phyloP scores from a whole-genome alignment of 768 basidiomycete species.

The Calocybe indica region DNA sequence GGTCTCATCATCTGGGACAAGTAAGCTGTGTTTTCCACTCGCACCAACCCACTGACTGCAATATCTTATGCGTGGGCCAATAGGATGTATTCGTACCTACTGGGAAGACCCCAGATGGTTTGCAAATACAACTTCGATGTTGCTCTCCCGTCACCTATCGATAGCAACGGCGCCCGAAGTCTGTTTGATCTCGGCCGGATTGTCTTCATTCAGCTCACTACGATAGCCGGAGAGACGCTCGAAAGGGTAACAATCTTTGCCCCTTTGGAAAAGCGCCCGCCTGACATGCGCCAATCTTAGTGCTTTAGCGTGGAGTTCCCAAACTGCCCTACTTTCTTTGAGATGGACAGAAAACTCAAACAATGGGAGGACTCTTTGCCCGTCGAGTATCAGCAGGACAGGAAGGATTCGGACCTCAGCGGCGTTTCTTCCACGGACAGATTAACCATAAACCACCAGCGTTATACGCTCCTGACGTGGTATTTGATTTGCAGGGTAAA shows the following conservation, averaged over 20 bases:
- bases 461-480: conserved; percentile 40
- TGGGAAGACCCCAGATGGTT: conserved; percentile 41
- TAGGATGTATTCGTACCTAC: conserved; percentile 36
- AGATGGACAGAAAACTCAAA: conserved; percentile 35
- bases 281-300: conserved; percentile 12
- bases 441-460: conserved; percentile 29
- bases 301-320: conserved; percentile 30
- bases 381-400: conserved; percentile 30
- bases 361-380: conserved; percentile 39
- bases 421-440: conserved; percentile 23
- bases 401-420: conserved; percentile 18
- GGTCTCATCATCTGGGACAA: conserved; percentile 36
- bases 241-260: conserved; percentile 26
- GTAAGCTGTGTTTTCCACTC: conserved; percentile 17
- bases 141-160: conserved; percentile 21
- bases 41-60: neutral
- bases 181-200: conserved; percentile 30
- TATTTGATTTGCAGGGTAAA: conserved; percentile 40
- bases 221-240: conserved; percentile 33
- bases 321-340: conserved; percentile 28
- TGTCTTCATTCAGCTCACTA: conserved; percentile 29
- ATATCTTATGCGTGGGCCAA: conserved; percentile 7
- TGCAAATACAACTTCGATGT: conserved; percentile 31
- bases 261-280: neutral
- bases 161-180: conserved; percentile 26